These are phyloP conservation scores for Backusella tarrabulga DNA, from an alignment of 192 early-diverging fungal genomes.

Conservation along the genomic window DNA sequence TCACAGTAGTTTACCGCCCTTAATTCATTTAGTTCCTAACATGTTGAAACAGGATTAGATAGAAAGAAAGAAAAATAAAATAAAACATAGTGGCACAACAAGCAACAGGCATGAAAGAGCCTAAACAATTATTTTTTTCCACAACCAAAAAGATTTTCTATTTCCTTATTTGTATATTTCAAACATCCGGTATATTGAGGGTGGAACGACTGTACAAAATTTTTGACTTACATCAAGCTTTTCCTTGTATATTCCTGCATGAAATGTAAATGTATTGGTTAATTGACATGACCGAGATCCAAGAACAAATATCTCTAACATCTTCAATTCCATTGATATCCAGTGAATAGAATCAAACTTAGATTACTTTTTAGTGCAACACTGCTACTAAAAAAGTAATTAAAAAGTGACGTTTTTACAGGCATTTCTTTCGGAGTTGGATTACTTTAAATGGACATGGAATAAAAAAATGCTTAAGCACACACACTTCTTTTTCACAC, in stretches of 20 bases:
- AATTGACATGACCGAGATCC: background rate
- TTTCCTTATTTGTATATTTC: background rate
- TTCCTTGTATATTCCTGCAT: background rate
- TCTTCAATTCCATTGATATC: background rate
- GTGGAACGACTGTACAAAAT: too few species aligned
- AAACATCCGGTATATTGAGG: background rate
- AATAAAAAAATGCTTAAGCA: background rate
- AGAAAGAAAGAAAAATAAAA: background rate
- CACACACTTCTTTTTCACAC: background rate
- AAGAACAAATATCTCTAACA: background rate
- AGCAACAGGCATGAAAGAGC: too few species aligned
- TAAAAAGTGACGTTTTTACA: background rate
- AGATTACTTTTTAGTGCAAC: background rate
- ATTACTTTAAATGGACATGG: background rate
- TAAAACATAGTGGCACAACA: background rate
- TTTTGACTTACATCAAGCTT: too few species aligned
- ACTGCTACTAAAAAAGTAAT: background rate
- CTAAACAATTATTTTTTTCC: background rate
- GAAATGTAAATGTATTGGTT: background rate
- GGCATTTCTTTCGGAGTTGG: background rate
- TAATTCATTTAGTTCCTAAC: background rate
- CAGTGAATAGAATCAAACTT: background rate
- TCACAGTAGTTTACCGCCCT: background rate
- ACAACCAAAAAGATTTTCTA: background rate
- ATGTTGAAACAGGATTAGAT: background rate